phyloP scores from a whole-genome alignment of 2,329 filamentous ascomycete genomes.

The Fonsecaea nubica region DNA sequence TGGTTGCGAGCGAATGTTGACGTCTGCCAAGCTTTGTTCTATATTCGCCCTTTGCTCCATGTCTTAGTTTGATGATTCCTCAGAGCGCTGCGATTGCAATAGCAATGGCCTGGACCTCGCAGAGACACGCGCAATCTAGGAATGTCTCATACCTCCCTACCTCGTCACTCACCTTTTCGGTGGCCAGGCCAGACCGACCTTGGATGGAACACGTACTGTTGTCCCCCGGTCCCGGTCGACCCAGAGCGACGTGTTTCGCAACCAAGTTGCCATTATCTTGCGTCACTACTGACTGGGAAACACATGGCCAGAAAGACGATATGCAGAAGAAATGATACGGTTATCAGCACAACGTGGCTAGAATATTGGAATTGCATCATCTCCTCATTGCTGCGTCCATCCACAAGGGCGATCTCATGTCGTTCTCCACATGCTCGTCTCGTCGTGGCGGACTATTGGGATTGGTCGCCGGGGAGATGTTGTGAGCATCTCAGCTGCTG shows the following conservation, averaged over 20 bases:
- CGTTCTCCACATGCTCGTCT: background rate
- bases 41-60: background rate
- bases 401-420: no score
- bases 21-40: slow-evolving; percentile 15
- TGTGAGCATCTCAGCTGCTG: background rate
- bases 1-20: background rate
- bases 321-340: background rate
- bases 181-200: background rate
- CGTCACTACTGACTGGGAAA: background rate
- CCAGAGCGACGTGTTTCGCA: background rate
- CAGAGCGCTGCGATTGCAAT: no score
- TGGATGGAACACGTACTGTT: background rate
- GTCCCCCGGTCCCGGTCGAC: background rate
- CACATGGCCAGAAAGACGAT: background rate
- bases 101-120: background rate
- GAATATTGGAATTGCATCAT: background rate
- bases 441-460: background rate
- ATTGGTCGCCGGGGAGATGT: background rate
- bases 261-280: background rate
- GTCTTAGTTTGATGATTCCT: background rate
- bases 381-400: background rate
- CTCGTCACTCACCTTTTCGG: background rate
- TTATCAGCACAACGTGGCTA: background rate
- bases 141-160: slow-evolving; percentile 16
- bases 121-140: background rate